phyloP scores from a whole-genome alignment of 495 filamentous ascomycete species.

The Ramalina intermedia region DNA sequence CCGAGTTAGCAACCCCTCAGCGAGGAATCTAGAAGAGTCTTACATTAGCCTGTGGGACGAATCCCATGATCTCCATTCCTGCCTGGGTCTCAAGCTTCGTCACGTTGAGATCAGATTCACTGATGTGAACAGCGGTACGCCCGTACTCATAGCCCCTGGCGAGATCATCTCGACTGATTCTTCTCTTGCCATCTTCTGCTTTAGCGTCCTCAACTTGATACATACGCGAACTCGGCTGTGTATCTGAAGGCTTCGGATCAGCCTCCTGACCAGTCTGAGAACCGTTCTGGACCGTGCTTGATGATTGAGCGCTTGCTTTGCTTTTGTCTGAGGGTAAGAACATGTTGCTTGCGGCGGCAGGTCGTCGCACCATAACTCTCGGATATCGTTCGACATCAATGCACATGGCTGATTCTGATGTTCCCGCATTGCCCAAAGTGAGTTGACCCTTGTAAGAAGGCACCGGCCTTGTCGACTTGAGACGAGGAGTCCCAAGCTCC shows the following conservation, averaged over 20 bases:
- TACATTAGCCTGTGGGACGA: slow-evolving; percentile 63
- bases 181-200: slow-evolving; percentile 64
- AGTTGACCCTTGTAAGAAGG: slow-evolving; percentile 67
- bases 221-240: slow-evolving; percentile 54
- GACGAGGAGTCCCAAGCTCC: slow-evolving; percentile 56
- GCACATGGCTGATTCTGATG: slow-evolving; percentile 60
- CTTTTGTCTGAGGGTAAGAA: slow-evolving; percentile 35
- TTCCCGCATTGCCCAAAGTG: slow-evolving; percentile 59
- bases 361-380: slow-evolving; percentile 58
- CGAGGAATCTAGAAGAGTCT: not conserved
- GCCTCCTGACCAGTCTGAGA: slow-evolving; percentile 5
- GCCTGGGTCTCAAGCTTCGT: slow-evolving; percentile 65
- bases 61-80: slow-evolving; percentile 70
- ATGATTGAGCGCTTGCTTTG: slow-evolving; percentile 28
- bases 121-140: slow-evolving; percentile 78
- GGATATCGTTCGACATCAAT: slow-evolving; percentile 88
- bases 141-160: slow-evolving; percentile 93
- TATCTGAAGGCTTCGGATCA: slow-evolving; percentile 33
- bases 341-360: slow-evolving; percentile 63
- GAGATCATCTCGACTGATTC: slow-evolving; percentile 70
- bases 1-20: slow-evolving; percentile 5
- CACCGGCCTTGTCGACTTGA: slow-evolving; percentile 59
- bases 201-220: slow-evolving; percentile 68
- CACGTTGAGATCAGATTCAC: slow-evolving; percentile 65
- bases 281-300: too few relatives aligned